These are phyloP conservation scores for Lodderomyces parapsilosis DNA, from an alignment of 1,139 yeast genomes.

Conservation along the genomic window DNA sequence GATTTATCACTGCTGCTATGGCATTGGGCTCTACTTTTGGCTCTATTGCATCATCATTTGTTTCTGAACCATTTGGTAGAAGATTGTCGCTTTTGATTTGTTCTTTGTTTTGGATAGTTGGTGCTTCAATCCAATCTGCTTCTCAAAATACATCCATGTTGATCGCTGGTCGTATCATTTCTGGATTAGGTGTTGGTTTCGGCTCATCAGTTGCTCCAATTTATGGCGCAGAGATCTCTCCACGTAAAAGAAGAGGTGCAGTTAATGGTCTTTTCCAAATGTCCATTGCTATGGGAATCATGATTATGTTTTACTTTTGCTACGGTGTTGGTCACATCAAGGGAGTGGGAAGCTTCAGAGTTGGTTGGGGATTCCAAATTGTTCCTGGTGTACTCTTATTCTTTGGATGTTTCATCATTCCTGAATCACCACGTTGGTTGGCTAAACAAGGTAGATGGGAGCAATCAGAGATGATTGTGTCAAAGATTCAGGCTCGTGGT, in stretches of 20 bases:
- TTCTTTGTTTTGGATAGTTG: conserved; percentile 47
- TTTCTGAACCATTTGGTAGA: conserved; percentile 61
- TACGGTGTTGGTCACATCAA: conserved; percentile 56
- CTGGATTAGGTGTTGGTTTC: conserved; percentile 70
- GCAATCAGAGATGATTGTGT: conserved; percentile 53
- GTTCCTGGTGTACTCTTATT: conserved; percentile 58
- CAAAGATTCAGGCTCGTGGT: conserved; percentile 55
- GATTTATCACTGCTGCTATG: conserved; percentile 61
- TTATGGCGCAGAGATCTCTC: conserved; percentile 71
- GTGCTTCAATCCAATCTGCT: conserved; percentile 50
- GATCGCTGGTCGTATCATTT: conserved; percentile 59
- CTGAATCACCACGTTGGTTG: conserved; percentile 77
- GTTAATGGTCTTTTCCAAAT: conserved; percentile 69
- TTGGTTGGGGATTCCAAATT: conserved; percentile 69
- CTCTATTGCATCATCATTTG: conserved; percentile 46
- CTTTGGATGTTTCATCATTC: conserved; percentile 49
- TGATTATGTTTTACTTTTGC: conserved; percentile 57
- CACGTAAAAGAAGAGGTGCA: conserved; percentile 62
- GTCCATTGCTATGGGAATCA: conserved; percentile 66
- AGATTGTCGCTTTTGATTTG: conserved; percentile 51
- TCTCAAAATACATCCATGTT: conserved; percentile 47
- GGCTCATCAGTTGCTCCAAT: conserved; percentile 73
- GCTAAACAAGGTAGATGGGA: conserved; percentile 68
- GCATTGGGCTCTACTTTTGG: conserved; percentile 61
- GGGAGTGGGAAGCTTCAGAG: conserved; percentile 55